Evolutionary conservation across 2,329 filamentous ascomycete species (phyloP).

Genomic region (Aspergillus oerlinghausenensis): DNA sequence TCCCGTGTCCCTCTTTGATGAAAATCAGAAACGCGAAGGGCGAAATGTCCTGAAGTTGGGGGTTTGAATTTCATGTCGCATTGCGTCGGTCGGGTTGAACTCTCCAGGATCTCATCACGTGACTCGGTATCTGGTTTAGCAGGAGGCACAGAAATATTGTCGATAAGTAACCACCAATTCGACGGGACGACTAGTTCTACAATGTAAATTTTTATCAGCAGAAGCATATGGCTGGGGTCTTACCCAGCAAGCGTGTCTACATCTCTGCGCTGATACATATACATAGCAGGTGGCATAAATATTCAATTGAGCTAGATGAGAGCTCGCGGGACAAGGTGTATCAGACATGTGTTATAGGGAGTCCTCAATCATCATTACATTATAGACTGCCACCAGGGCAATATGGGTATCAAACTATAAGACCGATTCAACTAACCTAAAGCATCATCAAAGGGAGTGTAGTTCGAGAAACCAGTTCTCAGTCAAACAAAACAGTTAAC

Average conservation of each 20-base stretch:
- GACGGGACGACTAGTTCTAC: neutral
- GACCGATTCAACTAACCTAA: constrained; percentile 2
- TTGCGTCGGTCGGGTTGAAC: neutral
- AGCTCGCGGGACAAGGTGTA: neutral
- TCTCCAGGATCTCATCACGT: neutral
- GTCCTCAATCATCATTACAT: constrained; percentile 12
- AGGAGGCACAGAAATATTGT: neutral
- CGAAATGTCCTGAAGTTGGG: neutral
- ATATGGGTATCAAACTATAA: constrained; percentile 9
- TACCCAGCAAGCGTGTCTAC: neutral
- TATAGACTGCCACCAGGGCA: constrained; percentile 13
- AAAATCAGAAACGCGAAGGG: neutral
- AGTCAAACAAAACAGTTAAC: constrained; percentile 2
- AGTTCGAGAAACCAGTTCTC: neutral
- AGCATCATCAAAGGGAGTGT: neutral
- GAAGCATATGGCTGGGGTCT: neutral
- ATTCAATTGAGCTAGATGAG: neutral
- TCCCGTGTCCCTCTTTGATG: neutral
- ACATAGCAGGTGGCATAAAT: neutral
- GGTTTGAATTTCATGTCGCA: neutral
- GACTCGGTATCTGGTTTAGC: neutral
- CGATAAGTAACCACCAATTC: neutral
- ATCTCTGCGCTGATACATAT: neutral
- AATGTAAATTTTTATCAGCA: neutral
- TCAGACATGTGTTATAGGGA: neutral